Base-by-base conservation (phyloP, 441 rosid species). In the Adansonia gregorii region DNA sequence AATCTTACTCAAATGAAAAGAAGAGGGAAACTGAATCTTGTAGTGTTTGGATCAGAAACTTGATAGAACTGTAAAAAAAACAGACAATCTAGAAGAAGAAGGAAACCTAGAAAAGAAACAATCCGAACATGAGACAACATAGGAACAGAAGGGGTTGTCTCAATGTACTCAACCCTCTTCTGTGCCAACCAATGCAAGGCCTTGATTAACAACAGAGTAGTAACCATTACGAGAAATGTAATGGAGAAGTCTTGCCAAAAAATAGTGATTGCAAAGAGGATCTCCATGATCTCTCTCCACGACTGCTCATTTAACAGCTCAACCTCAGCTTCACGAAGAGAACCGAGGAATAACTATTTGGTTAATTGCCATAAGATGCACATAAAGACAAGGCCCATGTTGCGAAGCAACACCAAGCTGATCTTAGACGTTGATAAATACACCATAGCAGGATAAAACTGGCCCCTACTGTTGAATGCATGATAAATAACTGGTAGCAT, bases 281-380 rank as follows among this genome's bases (percentile, higher is more conserved):
- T 91, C 83, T 95, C 99, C 98, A 94, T 94, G 65, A 94, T 89
- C 80, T 95, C 99, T 72, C 99, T 89, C 97, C 97, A 92, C 1
- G 93, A 91, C 75, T 94, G 99, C 82, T 94, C 99, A 73, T 95
- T 95, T 41, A 95, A 80, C 75, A 97, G 87, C 87, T 94, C 99
- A 9, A 95, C 89, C 64, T 95, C 97, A 11, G 97, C 98, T 86
- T 95, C 99, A 1, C 98, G 90, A 17, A 95, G 97, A 10, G 94
- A 78, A 52, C 99, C 98, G 56, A 93, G 92, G 84, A 93, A 95
- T 24, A 95, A 35, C 17, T 87, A 73, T 79, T 91, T 95, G 69
- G 85, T 90, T 60, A 95, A 82, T 77, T 91, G 96, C 98, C 99
- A 95, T 59, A 95, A 83, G 66, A 85, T 82, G 74, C 92, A 92